Evolutionary conservation across 2,329 filamentous ascomycete genomes (phyloP), one percentile per base, ranked within the genome.

Genomic region (Hirsutella rhossiliensis): DNA sequence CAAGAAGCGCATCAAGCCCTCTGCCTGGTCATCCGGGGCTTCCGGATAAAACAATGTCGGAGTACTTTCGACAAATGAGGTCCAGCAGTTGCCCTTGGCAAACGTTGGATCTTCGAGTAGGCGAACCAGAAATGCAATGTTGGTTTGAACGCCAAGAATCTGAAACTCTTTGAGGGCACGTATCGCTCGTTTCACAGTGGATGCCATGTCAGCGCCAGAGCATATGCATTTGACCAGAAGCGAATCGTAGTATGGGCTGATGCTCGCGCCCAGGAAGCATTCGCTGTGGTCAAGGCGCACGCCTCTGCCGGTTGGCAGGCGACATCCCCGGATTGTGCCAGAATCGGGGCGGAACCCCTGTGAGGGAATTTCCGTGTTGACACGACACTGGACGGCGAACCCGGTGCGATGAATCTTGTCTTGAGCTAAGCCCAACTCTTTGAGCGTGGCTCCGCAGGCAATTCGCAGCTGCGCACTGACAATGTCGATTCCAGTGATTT

Each of bases 11-110:
- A 98, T 75, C 50, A 98, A 73, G 71, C 97, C 97, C 75, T 97
- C 90, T 28, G 89, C 92, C 72, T 92, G 87, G 73, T 97, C 97
- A 72, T 96, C 89, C 61, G 86, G 87, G 63, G 89, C 87, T 53
- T 97, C 82, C 27, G 97, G 79, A 51, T 89, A 78, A 66, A 97
- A 97, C 11, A 98, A 78, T 60, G 87, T 82, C 19, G 92, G 90
- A 4, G 90, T 97, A 63, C 96, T 88, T 62, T 97, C 90, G 61
- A 97, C 97, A 73, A 98, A 98, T n/a, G 90, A 97, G 7, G 92
- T 98, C 90, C 90, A 98, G 79, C 90, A 97, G 57, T 75, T 87
- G 53, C 90, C 87, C 46, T 90, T 84, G 55, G 96, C 92, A 67
- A 98, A 98, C 18, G 78, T 85, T 2, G 86, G 86, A 65, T 98